Conservation (phyloP, 2,329 filamentous ascomycete genomes). For the Phialophora chinensis region DNA sequence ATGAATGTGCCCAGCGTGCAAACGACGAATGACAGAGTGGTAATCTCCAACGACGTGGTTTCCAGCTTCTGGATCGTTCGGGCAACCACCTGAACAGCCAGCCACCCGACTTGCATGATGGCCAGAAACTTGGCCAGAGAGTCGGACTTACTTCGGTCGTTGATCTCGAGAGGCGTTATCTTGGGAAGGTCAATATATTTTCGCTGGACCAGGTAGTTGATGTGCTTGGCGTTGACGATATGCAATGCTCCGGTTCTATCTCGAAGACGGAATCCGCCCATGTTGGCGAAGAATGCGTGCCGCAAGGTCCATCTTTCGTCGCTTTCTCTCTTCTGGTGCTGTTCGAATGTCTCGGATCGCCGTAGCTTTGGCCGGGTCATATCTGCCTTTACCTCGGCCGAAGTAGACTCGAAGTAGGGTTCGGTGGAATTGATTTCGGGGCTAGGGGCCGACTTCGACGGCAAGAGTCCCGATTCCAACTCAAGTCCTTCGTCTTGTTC, state of each 20-base stretch:
- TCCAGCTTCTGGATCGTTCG: conserved; percentile 39
- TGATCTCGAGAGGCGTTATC: conserved; percentile 20
- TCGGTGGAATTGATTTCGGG: not conserved
- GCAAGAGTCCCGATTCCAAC: conserved; percentile 7
- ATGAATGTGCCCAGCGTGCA: conserved; percentile 36
- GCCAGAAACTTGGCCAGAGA: conserved; percentile 40
- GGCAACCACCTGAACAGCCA: conserved; percentile 38
- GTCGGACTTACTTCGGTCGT: conserved; percentile 31
- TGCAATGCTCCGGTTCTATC: conserved; percentile 11
- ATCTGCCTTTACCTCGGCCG: conserved; percentile 1
- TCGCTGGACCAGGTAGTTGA: conserved; percentile 20
- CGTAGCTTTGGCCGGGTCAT: conserved; percentile 19
- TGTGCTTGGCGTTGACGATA: conserved; percentile 20
- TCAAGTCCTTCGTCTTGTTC: conserved; percentile 15
- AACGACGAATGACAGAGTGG: conserved; percentile 39
- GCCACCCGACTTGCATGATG: conserved; percentile 40
- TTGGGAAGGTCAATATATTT: conserved; percentile 21
- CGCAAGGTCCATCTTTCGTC: conserved; percentile 23
- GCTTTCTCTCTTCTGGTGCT: conserved; percentile 11
- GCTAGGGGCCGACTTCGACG: not conserved
- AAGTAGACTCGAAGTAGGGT: not conserved
- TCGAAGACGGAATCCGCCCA: conserved; percentile 21
- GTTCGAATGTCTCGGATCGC: conserved; percentile 20
- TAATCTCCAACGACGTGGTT: conserved; percentile 40
- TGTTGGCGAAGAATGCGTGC: conserved; percentile 15